These are phyloP conservation scores for Globisporangium abappressorium DNA, from an alignment of 352 stramenopile species.

Conservation along the genomic window DNA sequence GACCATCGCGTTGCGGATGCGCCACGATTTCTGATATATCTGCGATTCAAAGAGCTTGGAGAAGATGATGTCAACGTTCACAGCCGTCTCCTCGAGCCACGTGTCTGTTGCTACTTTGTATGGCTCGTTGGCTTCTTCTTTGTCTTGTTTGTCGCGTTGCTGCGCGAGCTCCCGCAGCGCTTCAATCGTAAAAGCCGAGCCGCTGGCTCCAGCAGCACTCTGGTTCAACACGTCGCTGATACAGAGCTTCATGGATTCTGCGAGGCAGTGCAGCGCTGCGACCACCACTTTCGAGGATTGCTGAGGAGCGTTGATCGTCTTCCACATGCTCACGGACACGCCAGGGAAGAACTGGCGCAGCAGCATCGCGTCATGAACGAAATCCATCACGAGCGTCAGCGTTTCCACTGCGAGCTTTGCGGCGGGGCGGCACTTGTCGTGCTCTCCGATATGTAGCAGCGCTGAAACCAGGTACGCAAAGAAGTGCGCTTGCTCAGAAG, in stretches of 20 bases:
- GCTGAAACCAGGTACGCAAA: conserved; percentile 64
- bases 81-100: conserved; percentile 51
- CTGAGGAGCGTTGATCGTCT: conserved; percentile 56
- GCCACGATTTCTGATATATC: conserved; percentile 44
- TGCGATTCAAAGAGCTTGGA: conserved; percentile 51
- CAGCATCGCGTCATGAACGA: conserved; percentile 32
- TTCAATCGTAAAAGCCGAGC: conserved; percentile 19
- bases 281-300: conserved; percentile 65
- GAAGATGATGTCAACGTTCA: conserved; percentile 68
- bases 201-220: not conserved
- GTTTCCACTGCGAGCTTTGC: conserved; percentile 38
- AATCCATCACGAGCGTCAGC: conserved; percentile 35
- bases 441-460: conserved; percentile 57
- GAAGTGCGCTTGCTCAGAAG: conserved; percentile 50
- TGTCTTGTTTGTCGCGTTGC: conserved; percentile 4
- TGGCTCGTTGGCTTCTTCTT: not conserved
- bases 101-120: conserved; percentile 17
- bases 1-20: conserved; percentile 57
- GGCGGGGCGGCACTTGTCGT: conserved; percentile 41
- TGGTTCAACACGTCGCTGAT: conserved; percentile 23
- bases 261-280: conserved; percentile 56
- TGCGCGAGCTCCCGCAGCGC: conserved; percentile 6
- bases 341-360: conserved; percentile 75
- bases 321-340: conserved; percentile 60
- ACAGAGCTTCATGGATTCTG: conserved; percentile 29